These are phyloP conservation scores for Glycine tomentella DNA, from an alignment of 306 rosid genomes.

Conservation along the genomic window DNA sequence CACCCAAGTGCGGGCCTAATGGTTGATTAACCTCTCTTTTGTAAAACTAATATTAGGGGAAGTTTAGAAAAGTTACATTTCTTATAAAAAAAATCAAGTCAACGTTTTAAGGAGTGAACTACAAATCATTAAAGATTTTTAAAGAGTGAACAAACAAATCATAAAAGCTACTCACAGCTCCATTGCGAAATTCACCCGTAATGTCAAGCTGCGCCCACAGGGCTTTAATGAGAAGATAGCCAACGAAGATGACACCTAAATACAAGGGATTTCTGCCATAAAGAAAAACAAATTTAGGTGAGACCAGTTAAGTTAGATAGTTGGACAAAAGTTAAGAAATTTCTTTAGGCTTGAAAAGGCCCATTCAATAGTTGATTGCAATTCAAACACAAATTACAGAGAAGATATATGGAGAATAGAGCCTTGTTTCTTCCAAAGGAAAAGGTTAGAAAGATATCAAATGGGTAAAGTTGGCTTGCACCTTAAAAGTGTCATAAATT, in stretches of 20 bases:
- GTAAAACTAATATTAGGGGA: not conserved
- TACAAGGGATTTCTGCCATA: constrained; percentile 89
- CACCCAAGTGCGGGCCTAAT: not conserved
- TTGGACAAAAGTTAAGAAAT: constrained; percentile 18
- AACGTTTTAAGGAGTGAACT: not conserved
- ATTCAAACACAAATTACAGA: not conserved
- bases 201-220: constrained; percentile 85
- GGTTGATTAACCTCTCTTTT: constrained; percentile 1
- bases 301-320: constrained; percentile 23
- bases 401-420: not conserved
- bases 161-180: constrained; percentile 69
- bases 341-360: constrained; percentile 27
- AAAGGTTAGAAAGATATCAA: constrained; percentile 18
- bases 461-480: constrained; percentile 24
- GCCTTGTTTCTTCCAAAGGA: not conserved
- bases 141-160: constrained; percentile 13
- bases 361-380: not conserved
- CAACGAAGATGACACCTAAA: constrained; percentile 68
- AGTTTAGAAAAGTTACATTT: not conserved
- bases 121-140: constrained; percentile 3
- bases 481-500: constrained; percentile 89
- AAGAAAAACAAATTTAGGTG: constrained; percentile 22
- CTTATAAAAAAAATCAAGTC: no score
- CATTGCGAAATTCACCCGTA: constrained; percentile 66
- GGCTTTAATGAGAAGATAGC: constrained; percentile 72